Evolutionary conservation across 2,329 filamentous ascomycete genomes (phyloP), one percentile per base, ranked within the genome.

Genomic region (Talaromyces sp.): DNA sequence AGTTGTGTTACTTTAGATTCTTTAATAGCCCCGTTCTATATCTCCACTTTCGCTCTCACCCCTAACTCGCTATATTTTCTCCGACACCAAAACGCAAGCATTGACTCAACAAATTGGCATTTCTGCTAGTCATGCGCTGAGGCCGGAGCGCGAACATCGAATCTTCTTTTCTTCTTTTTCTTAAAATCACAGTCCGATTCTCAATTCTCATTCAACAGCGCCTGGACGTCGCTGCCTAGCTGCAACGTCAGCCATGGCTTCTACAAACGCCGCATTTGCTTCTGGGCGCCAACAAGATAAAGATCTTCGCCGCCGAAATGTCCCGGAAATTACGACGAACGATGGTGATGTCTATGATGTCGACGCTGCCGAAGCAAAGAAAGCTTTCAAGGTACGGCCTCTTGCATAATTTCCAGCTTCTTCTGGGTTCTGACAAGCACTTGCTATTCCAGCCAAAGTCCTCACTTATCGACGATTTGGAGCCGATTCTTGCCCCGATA

Each of bases 401-500:
- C 13, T 8, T 24, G 11, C 24, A 26, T 21, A 38, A 6, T 9
- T 29, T 21, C 21, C 11, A 26, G 17, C 19, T 21, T 29, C 11
- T 13, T 26, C 19, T 10, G 31, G 38, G 29, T 35, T 32, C 53
- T 55, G 41, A 59, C 26, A 14, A 8, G 6, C 17, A 21, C 50
- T 32, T 46, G 50, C 6, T 24, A 49, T 58, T 78, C 75, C 66
- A 71, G 19, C 67, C 69, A 52, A 46, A 46, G 11, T 46, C 43
- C 43, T 71, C 74, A 38, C 69, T 78, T 55, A 69, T 81, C n/a
- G 82, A 85, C 69, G 78, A 83, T 60, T 86, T 81, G 73, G 86
- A 88, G 69, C 84, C 81, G 65, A 75, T 88, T 63, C 81, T 86
- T 72, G 85, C 84, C n/a, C 85, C 86, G 50, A 71, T 88, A 55